Conservation (phyloP, 2,329 filamentous ascomycete genomes). For the Coniochaeta pulveracea region DNA sequence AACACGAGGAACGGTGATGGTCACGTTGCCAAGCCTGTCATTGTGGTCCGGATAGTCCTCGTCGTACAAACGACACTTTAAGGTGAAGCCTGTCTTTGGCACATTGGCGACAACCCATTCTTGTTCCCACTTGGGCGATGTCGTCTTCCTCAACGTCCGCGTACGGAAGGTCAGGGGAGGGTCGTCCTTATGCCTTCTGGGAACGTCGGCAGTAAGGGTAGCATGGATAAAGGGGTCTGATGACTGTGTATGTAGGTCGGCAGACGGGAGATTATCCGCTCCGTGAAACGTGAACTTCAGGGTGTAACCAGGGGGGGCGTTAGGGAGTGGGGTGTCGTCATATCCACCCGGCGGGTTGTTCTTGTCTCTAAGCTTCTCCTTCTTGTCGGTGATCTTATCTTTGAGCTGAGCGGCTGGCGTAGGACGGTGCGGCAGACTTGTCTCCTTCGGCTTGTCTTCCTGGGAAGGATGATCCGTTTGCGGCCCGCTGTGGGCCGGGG, state of each 20-base stretch:
- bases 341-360: constrained; percentile 61
- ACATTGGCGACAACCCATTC: constrained; percentile 86
- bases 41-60: constrained; percentile 81
- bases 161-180: constrained; percentile 65
- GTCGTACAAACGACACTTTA: constrained; percentile 83
- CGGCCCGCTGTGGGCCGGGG: too few relatives aligned
- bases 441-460: too few relatives aligned
- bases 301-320: constrained; percentile 68
- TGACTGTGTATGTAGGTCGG: constrained; percentile 65
- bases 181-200: constrained; percentile 75
- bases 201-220: constrained; percentile 60
- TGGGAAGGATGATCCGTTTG: too few relatives aligned
- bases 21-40: constrained; percentile 79
- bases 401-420: constrained; percentile 6
- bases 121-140: constrained; percentile 70
- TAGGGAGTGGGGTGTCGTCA: constrained; percentile 67
- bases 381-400: constrained; percentile 16
- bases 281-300: constrained; percentile 75
- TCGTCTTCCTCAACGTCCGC: constrained; percentile 58
- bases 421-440: neutral
- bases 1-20: constrained; percentile 51
- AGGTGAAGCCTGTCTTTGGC: constrained; percentile 64
- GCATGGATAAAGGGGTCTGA: constrained; percentile 77
- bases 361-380: constrained; percentile 24
- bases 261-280: constrained; percentile 70